A percentile compares a stretch with the other conserved stretches of the same genome.
These are phyloP conservation scores for Hypocrella siamensis DNA, from an alignment of 2,329 filamentous ascomycete species.

Conservation along the genomic window DNA sequence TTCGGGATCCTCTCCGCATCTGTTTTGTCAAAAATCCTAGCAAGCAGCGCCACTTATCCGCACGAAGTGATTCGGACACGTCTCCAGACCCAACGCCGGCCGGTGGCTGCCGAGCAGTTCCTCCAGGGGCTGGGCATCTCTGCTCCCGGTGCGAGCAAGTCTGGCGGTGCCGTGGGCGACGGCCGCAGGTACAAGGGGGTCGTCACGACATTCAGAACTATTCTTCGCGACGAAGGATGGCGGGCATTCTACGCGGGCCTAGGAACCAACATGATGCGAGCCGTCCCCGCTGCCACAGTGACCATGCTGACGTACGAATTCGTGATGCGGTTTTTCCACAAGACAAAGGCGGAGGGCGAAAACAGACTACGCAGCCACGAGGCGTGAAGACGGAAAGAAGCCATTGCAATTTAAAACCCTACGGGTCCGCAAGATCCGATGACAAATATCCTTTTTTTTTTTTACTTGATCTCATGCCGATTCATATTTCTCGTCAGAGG, in stretches of 20 bases:
- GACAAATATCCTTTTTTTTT: too few relatives aligned
- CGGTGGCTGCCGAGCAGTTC: slow-evolving; percentile 38
- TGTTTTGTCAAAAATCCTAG: slow-evolving; percentile 84
- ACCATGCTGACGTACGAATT: slow-evolving; percentile 97
- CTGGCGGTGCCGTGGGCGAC: slow-evolving; percentile 8
- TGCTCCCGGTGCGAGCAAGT: slow-evolving; percentile 12
- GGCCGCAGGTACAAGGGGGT: slow-evolving; percentile 59
- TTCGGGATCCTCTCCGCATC: slow-evolving; percentile 75
- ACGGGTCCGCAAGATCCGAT: too few relatives aligned
- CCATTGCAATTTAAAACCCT: not conserved
- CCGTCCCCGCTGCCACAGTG: slow-evolving; percentile 87
- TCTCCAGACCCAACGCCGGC: slow-evolving; percentile 80
- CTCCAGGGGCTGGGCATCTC: slow-evolving; percentile 33
- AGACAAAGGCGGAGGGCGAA: slow-evolving; percentile 22
- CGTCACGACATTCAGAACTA: slow-evolving; percentile 66
- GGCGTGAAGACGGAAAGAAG: not conserved
- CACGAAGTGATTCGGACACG: slow-evolving; percentile 92
- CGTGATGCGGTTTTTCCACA: slow-evolving; percentile 37
- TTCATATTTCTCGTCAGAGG: too few relatives aligned
- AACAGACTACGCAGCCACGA: slow-evolving; percentile 12
- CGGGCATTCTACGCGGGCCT: slow-evolving; percentile 92
- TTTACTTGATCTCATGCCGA: too few relatives aligned
- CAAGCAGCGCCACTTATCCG: slow-evolving; percentile 89
- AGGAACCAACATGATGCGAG: slow-evolving; percentile 93
- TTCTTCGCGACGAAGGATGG: slow-evolving; percentile 86